phyloP scores from a whole-genome alignment of 1,284 basidiomycete genomes.

The Ustilago crameri region DNA sequence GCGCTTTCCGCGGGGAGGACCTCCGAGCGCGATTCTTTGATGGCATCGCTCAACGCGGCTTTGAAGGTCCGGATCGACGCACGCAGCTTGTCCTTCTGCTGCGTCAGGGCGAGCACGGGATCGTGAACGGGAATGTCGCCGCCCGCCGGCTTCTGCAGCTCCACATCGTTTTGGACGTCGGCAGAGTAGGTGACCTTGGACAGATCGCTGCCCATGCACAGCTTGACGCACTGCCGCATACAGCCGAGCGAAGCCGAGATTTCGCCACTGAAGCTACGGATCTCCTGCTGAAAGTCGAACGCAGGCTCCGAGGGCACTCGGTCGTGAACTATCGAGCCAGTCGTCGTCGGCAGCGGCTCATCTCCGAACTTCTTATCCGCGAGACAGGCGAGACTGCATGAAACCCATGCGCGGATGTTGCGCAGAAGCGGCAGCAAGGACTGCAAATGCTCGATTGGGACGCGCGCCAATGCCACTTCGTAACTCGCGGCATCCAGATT shows the following conservation, averaged over 20 bases:
- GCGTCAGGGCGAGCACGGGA: slow-evolving; percentile 12
- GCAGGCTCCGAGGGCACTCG: too few species aligned
- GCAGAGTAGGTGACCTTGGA: background rate
- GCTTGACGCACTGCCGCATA: slow-evolving; percentile 19
- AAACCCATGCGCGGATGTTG: slow-evolving; percentile 50
- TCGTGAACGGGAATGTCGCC: background rate
- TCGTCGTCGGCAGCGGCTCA: too few species aligned
- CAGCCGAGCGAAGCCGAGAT: slow-evolving; percentile 25
- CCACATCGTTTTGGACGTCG: background rate
- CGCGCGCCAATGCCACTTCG: slow-evolving; percentile 46
- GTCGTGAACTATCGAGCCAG: too few species aligned
- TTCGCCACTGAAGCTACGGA: slow-evolving; percentile 25
- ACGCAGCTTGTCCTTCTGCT: slow-evolving; percentile 19
- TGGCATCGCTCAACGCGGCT: slow-evolving; percentile 21
- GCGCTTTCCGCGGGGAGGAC: slow-evolving; percentile 4
- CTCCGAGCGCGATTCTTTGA: slow-evolving; percentile 16
- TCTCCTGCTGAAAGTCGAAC: slow-evolving; percentile 17
- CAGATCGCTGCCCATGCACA: slow-evolving; percentile 7
- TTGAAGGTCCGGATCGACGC: slow-evolving; percentile 33
- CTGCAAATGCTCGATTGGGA: slow-evolving; percentile 35
- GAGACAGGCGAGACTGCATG: slow-evolving; percentile 34
- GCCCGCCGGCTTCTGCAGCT: background rate
- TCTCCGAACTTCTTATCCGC: too few species aligned
- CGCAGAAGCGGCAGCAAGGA: slow-evolving; percentile 30
- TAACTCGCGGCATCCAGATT: slow-evolving; percentile 47